Evolutionary conservation across 2,329 filamentous ascomycete genomes (phyloP), one percentile per base, ranked within the genome.

Genomic region (Diaporthe aspalathi): DNA sequence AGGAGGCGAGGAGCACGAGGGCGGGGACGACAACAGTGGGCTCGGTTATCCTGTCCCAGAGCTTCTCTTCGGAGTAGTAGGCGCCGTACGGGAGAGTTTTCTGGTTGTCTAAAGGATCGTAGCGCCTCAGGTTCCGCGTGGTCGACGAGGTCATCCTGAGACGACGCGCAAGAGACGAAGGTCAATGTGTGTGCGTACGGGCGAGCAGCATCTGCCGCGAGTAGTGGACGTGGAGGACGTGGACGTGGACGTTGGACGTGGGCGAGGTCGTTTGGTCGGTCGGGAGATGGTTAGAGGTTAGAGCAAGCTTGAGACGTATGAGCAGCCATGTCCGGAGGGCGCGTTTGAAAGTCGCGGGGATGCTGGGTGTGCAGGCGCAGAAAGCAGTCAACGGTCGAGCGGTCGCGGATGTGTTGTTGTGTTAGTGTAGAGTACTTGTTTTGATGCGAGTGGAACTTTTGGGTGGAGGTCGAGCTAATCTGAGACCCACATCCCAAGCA

Each of bases 1-100:
- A 47, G 35, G 80, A 79, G 24, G 78, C 75, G 49, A 79, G 35
- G 60, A 85, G 70, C 38, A 83, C 71, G 16, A 79, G 68, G n/a
- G 79, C 52, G 27, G 81, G 76, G 45, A 84, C 67, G 57, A 83
- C 35, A 16, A 82, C 74, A 71, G 79, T 78, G 5, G 82, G 81
- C 73, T 81, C 80, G 50, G 74, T 74, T 16, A 82, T 57, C 53
- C 80, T 79, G 70, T 81, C 79, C 75, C 77, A 76, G 57, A 78
- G 54, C 63, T 73, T 76, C 63, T 76, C 74, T 43, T 74, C 70
- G 4, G 74, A 63, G 69, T 76, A 77, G 56, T 74, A 69, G 20
- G 70, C 54, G 40, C 75, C 74, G 69, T 77, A 75, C 32, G 63
- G 35, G 43, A 40, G 53, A 27, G 45, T 67, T 20, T 54, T 45